Conservation (phyloP, 1,139 yeast genomes). For the Candida gigantensis region DNA sequence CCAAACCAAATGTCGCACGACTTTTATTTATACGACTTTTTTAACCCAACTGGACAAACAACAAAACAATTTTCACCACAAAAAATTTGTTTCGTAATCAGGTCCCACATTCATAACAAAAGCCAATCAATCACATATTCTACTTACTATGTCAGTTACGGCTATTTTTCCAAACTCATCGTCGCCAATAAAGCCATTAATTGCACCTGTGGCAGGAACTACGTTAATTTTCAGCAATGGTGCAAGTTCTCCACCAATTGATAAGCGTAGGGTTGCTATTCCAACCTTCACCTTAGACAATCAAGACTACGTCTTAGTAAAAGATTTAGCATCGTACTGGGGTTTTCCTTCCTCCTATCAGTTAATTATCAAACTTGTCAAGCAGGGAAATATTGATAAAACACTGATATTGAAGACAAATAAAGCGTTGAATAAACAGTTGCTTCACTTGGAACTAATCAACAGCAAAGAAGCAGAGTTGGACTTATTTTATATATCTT, state of each 20-base stretch:
- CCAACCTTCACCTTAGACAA: conserved; percentile 12
- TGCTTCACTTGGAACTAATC: conserved; percentile 25
- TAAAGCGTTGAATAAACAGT: conserved; percentile 22
- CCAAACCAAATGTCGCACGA: neutral
- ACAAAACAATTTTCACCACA: no score
- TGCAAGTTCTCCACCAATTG: no score
- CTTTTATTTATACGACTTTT: neutral
- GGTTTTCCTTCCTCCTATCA: conserved; percentile 49
- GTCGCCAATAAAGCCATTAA: neutral
- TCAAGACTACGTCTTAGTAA: conserved; percentile 27
- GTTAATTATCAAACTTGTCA: conserved; percentile 29
- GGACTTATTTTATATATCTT: conserved; percentile 31
- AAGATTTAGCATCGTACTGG: conserved; percentile 38
- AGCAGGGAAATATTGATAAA: conserved; percentile 22
- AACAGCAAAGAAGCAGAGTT: conserved; percentile 19
- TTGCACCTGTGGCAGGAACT: neutral
- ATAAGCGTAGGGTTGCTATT: conserved; percentile 11
- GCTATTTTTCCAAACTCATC: neutral
- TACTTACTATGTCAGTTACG: neutral
- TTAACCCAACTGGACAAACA: neutral
- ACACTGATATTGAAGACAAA: conserved; percentile 24
- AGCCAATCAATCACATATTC: no score
- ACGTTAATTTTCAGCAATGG: conserved; percentile 1
- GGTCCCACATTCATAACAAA: no score
- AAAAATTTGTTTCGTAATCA: no score